Conservation (phyloP, 2,329 filamentous ascomycete genomes). For the Lachnellula cervina region DNA sequence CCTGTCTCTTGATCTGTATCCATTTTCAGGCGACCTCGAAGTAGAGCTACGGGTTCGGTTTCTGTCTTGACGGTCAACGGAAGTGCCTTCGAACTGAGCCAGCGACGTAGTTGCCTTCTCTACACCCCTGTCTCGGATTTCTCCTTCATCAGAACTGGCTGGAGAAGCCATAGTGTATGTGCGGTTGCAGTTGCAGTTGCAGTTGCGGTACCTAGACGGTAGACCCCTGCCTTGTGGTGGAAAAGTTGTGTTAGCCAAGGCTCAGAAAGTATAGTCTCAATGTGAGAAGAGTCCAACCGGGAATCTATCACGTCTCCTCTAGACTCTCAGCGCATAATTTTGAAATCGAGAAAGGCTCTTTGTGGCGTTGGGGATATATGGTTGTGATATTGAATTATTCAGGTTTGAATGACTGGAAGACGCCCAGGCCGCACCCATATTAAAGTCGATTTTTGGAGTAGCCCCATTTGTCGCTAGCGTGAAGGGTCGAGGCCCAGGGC, state of each 20-base stretch:
- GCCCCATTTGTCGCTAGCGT: neutral
- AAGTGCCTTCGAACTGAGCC: conserved; percentile 68
- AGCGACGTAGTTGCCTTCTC: conserved; percentile 90
- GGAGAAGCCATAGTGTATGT: conserved; percentile 41
- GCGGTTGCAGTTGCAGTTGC: conserved; percentile 9
- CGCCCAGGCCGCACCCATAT: neutral
- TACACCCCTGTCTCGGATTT: conserved; percentile 72
- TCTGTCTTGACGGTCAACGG: conserved; percentile 93
- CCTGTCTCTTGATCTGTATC: conserved; percentile 40
- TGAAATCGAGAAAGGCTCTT: neutral
- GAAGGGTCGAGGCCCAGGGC: neutral
- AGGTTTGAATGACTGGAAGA: neutral
- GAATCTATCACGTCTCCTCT: conserved; percentile 32
- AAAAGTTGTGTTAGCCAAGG: conserved; percentile 35
- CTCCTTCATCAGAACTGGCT: conserved; percentile 77
- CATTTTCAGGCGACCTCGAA: conserved; percentile 37
- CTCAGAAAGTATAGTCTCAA: conserved; percentile 30
- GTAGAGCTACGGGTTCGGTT: conserved; percentile 41
- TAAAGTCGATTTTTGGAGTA: neutral
- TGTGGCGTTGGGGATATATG: neutral
- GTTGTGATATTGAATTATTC: neutral
- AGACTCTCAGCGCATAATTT: conserved; percentile 29
- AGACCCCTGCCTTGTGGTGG: conserved; percentile 31
- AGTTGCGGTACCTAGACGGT: conserved; percentile 22
- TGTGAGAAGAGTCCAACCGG: conserved; percentile 36